Evolutionary conservation across 1,284 basidiomycete species (phyloP).

Genomic region (Sphaerobolus stellatus): DNA sequence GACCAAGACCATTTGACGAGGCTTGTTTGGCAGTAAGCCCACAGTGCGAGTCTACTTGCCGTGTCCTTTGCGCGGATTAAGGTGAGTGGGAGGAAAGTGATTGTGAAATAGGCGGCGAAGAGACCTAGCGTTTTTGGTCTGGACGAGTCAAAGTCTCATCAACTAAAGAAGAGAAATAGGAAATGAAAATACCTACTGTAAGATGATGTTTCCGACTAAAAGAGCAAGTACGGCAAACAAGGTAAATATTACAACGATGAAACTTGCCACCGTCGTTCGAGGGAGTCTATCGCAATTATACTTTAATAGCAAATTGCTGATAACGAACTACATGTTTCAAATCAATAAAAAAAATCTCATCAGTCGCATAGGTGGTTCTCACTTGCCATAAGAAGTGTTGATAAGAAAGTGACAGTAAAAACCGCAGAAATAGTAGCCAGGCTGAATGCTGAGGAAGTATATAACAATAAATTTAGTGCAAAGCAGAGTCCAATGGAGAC

Average conservation of each 20-base stretch:
- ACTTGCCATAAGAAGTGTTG: slow-evolving; percentile 8
- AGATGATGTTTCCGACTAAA: slow-evolving; percentile 59
- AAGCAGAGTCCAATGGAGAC: slow-evolving; percentile 54
- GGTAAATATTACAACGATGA: slow-evolving; percentile 41
- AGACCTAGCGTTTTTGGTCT: too few relatives aligned
- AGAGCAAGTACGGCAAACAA: slow-evolving; percentile 47
- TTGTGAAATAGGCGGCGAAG: slow-evolving; percentile 58
- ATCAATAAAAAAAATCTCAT: too few relatives aligned
- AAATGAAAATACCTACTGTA: slow-evolving; percentile 42
- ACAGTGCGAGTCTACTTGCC: slow-evolving; percentile 48
- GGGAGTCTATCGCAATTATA: slow-evolving; percentile 62
- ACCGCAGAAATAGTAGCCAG: slow-evolving; percentile 47
- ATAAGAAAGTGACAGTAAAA: slow-evolving; percentile 23
- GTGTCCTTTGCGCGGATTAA: slow-evolving; percentile 37
- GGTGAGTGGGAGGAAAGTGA: slow-evolving; percentile 45
- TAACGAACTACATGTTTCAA: slow-evolving; percentile 24
- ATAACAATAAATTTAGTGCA: slow-evolving; percentile 51
- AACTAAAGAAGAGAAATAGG: neutral
- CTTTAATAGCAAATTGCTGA: slow-evolving; percentile 55
- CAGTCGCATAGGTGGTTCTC: too few relatives aligned
- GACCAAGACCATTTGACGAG: slow-evolving; percentile 43
- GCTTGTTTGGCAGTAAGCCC: slow-evolving; percentile 55
- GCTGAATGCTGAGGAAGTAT: slow-evolving; percentile 55
- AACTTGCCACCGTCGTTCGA: slow-evolving; percentile 40
- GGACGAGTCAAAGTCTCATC: slow-evolving; percentile 15